Percentiles rank a stretch among this genome's conserved stretches.
Evolutionary conservation across 441 rosid species (phyloP).

Genomic region (Arabidopsis hybrid): DNA sequence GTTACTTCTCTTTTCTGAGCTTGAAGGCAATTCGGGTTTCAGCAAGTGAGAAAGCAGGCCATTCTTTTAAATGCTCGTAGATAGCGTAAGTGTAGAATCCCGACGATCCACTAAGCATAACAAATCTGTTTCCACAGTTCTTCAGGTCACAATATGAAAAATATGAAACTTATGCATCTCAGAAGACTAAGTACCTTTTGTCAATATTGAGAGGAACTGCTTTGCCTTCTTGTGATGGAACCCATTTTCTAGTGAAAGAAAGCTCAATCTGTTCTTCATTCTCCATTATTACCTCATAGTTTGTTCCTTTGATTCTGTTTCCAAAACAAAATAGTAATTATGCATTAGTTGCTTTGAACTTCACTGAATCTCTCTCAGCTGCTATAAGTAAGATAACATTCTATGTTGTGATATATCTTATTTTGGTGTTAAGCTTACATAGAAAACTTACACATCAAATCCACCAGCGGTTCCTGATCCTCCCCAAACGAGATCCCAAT

Average conservation of each 20-base stretch:
- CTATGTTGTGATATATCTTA: background rate
- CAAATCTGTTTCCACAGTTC: slow-evolving; percentile 48
- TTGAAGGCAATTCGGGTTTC: slow-evolving; percentile 69
- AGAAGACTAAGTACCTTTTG: slow-evolving; percentile 58
- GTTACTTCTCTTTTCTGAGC: slow-evolving; percentile 71
- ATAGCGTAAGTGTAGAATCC: slow-evolving; percentile 75
- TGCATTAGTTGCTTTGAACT: background rate
- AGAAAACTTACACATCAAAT: slow-evolving; percentile 60
- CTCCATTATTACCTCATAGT: slow-evolving; percentile 57
- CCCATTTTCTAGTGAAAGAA: slow-evolving; percentile 79
- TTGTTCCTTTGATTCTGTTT: slow-evolving; percentile 69
- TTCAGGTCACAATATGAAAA: slow-evolving; percentile 10
- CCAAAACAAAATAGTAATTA: background rate
- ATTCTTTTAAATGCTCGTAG: slow-evolving; percentile 63
- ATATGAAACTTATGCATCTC: background rate
- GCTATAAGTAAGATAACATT: background rate
- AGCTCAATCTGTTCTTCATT: slow-evolving; percentile 72
- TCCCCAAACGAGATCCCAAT: slow-evolving; percentile 96
- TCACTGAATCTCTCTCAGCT: background rate
- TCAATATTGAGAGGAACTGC: slow-evolving; percentile 82
- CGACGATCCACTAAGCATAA: slow-evolving; percentile 66
- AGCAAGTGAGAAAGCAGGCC: slow-evolving; percentile 73
- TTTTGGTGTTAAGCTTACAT: background rate
- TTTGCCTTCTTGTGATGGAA: slow-evolving; percentile 62
- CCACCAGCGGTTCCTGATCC: slow-evolving; percentile 62